Base-by-base conservation (phyloP, 1,284 basidiomycete genomes). In the Cutaneotrichosporon daszewskae region DNA sequence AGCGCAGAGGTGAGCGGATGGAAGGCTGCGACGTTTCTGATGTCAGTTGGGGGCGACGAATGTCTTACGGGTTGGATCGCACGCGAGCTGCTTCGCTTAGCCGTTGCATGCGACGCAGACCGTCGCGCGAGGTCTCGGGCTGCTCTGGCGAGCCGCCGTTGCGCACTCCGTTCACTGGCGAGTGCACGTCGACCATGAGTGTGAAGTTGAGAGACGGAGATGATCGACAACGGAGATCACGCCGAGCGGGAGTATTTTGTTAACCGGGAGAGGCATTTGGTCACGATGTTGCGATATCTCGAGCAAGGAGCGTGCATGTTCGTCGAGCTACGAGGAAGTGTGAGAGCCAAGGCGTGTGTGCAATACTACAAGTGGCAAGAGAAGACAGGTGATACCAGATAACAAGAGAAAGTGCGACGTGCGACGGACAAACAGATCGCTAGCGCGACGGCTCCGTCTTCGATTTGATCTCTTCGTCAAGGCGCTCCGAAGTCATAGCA, bases 121-220 rank as follows among this genome's bases (percentile, higher is more conserved):
- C 49, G n/a, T 51, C 49, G 27, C 49, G 37, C 7, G 43, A 45
- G 14, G 38, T 50, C 43, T 50, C 48, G 11, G 48, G 40, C 25
- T 38, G 43, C 11, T 50, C 48, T 0, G 39, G 37, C 3, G 43
- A 39, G 22, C 32, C 40, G 22, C 32, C 40, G 7, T 31, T 40
- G 14, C 13, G 33, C 2, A 43, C 40, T 18, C 38, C 43, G 32
- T 45, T 45, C 7, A 23, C 33, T 6, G 47, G 40, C 8, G 39
- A 34, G 6, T 28, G 23, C 22, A 38, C 43, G 39, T 40, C 40
- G 35, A 45, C 47, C 43, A 45, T 45, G n/a, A n/a, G n/a, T n/a
- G n/a, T n/a, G n/a, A n/a, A n/a, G n/a, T n/a, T n/a, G n/a, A n/a
- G n/a, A n/a, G n/a, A n/a, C n/a, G n/a, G n/a, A n/a, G n/a, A n/a